These are phyloP conservation scores for Xylaria sp. DNA, from an alignment of 495 filamentous ascomycete species.

Conservation along the genomic window DNA sequence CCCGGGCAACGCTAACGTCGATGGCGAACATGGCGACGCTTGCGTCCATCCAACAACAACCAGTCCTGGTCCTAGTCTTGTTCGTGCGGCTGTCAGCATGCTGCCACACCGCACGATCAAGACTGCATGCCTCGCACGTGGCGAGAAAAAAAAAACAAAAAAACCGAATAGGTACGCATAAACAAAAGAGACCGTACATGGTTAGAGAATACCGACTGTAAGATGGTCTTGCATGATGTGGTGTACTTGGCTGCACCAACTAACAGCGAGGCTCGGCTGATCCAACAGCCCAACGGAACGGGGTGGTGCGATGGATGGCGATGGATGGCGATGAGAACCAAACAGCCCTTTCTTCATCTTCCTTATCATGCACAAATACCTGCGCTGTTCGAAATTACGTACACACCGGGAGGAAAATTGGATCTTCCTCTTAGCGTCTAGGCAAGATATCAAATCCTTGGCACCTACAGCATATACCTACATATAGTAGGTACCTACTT, in stretches of 20 bases:
- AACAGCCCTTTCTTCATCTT: not conserved
- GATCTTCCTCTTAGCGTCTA: constrained; percentile 14
- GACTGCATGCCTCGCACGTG: constrained; percentile 23
- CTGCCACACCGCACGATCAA: constrained; percentile 3
- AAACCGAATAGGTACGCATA: too few species aligned
- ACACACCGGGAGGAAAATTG: not conserved
- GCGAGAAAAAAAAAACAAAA: not conserved
- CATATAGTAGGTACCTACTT: too few species aligned
- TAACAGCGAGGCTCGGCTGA: constrained; percentile 14
- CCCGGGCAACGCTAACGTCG: not conserved
- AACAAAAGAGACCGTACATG: not conserved
- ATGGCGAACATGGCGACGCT: not conserved
- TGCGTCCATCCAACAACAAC: not conserved
- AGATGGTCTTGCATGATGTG: constrained; percentile 2
- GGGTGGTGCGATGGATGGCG: too few species aligned
- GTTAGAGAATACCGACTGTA: not conserved
- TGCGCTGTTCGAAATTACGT: constrained; percentile 3
- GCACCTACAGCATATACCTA: too few species aligned
- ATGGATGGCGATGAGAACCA: not conserved
- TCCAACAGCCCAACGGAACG: constrained; percentile 13
- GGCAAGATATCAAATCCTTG: not conserved
- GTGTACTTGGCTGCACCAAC: not conserved
- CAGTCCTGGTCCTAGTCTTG: not conserved
- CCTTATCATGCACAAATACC: constrained; percentile 8
- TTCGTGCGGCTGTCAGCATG: not conserved